Evolutionary conservation across 1,284 basidiomycete species (phyloP).

Genomic region (Thecaphora frezii): DNA sequence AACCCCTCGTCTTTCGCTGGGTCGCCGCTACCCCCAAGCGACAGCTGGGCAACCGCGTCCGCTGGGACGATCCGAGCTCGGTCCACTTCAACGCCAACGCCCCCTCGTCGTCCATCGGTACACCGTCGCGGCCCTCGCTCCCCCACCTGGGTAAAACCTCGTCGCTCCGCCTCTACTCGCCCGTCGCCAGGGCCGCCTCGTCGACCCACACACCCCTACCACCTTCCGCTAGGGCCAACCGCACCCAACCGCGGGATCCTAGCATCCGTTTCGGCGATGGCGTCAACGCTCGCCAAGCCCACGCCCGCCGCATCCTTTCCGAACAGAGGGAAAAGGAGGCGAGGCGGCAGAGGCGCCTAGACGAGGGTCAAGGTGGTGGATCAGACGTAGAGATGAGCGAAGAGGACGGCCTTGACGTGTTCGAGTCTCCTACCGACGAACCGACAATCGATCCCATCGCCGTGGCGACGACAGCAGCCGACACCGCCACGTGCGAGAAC

Average conservation of each 20-base stretch:
- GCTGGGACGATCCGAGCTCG: constrained; percentile 33
- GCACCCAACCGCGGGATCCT: constrained; percentile 28
- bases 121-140: background rate
- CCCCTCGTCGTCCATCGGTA: constrained; percentile 3
- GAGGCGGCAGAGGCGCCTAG: constrained; percentile 1
- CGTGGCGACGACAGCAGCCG: constrained; percentile 7
- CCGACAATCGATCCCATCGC: no score
- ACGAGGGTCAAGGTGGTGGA: background rate
- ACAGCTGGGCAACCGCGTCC: constrained; percentile 35
- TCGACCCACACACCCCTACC: background rate
- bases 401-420: background rate
- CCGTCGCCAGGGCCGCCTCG: background rate
- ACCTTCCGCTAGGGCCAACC: constrained; percentile 23
- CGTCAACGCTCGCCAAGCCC: constrained; percentile 30
- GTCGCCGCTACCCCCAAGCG: constrained; percentile 34
- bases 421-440: no score
- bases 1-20: constrained; percentile 53
- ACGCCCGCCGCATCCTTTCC: constrained; percentile 31
- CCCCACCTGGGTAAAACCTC: background rate
- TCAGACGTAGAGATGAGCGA: background rate
- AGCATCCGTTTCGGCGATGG: constrained; percentile 28
- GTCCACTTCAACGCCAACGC: constrained; percentile 5
- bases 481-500: constrained; percentile 8
- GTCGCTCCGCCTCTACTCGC: background rate
- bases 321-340: constrained; percentile 34